Evolutionary conservation across 345 rosid species (phyloP).

Genomic region (Erucastrum elatum): DNA sequence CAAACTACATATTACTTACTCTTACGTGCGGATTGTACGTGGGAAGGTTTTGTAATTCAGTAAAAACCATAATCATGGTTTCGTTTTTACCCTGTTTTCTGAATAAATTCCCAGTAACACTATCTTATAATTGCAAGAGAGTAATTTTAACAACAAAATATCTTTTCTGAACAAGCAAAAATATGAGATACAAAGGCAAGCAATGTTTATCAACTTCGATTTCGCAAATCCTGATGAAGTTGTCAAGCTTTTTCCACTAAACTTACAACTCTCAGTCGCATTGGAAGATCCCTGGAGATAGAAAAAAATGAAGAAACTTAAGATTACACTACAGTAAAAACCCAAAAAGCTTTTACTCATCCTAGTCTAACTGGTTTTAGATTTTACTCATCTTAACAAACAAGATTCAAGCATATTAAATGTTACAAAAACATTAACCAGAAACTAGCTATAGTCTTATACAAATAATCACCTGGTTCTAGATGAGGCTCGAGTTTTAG

Average conservation of each 20-base stretch:
- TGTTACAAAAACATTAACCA: neutral
- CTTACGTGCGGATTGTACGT: neutral
- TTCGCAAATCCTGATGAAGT: slow-evolving; percentile 9
- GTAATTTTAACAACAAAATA: slow-evolving; percentile 8
- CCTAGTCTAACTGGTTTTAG: neutral
- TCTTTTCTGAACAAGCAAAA: slow-evolving; percentile 20
- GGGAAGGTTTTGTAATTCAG: slow-evolving; percentile 14
- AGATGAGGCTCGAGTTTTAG: slow-evolving; percentile 41
- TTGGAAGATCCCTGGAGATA: slow-evolving; percentile 23
- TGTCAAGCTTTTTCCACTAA: neutral
- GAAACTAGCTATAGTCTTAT: neutral
- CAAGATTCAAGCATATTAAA: neutral
- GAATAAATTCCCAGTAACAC: slow-evolving; percentile 12
- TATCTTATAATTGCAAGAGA: neutral
- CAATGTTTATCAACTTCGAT: slow-evolving; percentile 3
- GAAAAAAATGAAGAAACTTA: slow-evolving; percentile 1
- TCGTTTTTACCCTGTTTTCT: slow-evolving; percentile 13
- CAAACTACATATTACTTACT: neutral
- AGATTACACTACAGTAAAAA: neutral
- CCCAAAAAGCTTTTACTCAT: neutral
- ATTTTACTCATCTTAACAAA: neutral
- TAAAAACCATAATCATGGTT: slow-evolving; percentile 19
- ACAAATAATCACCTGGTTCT: slow-evolving; percentile 41
- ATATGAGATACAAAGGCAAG: slow-evolving; percentile 24
- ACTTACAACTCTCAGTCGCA: slow-evolving; percentile 15